Evolutionary conservation across 345 rosid species (phyloP).

Genomic region (Eucalyptus microcorys): DNA sequence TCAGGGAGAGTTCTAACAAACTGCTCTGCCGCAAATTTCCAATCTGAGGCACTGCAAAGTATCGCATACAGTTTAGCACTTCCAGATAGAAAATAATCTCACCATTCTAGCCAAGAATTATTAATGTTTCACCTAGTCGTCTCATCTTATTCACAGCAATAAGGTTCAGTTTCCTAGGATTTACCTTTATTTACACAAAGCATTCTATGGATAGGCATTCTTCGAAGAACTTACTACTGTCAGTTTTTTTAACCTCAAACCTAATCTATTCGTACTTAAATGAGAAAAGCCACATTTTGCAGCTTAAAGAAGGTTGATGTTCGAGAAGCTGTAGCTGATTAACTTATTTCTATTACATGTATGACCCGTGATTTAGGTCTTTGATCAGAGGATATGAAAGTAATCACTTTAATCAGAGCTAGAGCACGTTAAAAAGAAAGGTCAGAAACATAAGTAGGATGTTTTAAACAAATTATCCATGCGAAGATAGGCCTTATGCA

Average conservation of each 20-base stretch:
- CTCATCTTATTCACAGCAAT: not conserved
- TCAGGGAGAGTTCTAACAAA: conserved; percentile 70
- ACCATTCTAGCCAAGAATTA: not conserved
- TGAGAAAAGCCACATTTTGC: not conserved
- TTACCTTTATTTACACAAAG: not conserved
- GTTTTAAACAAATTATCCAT: not conserved
- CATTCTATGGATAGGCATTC: not conserved
- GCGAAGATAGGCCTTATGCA: not conserved
- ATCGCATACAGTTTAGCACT: not conserved
- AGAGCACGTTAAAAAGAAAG: not conserved
- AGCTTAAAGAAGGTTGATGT: not conserved
- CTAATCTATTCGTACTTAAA: not conserved
- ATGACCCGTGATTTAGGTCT: not conserved
- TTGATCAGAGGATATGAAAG: not conserved
- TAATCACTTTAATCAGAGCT: not conserved
- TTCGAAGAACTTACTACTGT: not conserved
- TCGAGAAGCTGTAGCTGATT: not conserved
- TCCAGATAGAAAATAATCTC: not conserved
- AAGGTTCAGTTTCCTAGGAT: not conserved
- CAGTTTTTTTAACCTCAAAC: not conserved
- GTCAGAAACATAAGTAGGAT: not conserved
- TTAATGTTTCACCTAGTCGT: not conserved
- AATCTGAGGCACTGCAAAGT: conserved; percentile 61
- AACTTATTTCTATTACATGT: not conserved
- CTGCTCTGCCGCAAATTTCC: conserved; percentile 91